Base-by-base conservation (phyloP, 1,284 basidiomycete genomes). In the Porodaedalea pini region DNA sequence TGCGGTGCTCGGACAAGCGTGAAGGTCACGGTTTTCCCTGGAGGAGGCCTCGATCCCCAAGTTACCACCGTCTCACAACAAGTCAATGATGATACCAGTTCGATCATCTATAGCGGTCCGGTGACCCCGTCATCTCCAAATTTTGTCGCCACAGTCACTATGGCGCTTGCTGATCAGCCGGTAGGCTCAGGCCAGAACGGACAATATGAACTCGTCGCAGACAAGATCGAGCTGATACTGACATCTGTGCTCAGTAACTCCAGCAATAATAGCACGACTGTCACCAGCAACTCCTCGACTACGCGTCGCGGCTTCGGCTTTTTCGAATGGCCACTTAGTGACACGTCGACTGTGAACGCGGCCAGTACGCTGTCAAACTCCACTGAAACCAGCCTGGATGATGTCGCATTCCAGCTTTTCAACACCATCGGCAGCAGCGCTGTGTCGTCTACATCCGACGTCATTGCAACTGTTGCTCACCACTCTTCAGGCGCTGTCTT, bases 1-100 rank as follows among this genome's bases (percentile, higher is more conserved):
- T 99, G 96, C 68, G 75, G 71, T 19, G 71, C 78, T 23, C 85
- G 97, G 13, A 97, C 94, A 0, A 83, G 82, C 1, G 92, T 98
- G 51, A 79, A 88, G 63, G 82, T 96, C 56, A 87, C 86, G 3
- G 85, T 97, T 17, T 92, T 91, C 70, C 90, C 93, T 7, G 85
- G 86, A 0, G 77, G 77, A 25, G 83, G 81, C 17, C 76, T 85
- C 17, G 65, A 80, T 23, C 87, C 91, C 0, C 83, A 74, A 63
- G 82, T 88, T 17, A 81, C 79, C 17, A 85, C 78, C 0, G 73
- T 99, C 43, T 84, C 86, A 1, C 90, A 98, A 68, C 80, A 81
- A 63, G 91, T 90, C 58, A 69, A 78, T 11, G 72, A 81, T 1
- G 92, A 98, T 68, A 74, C 75, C 10, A 70, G 73, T 6, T 72